Evolutionary conservation across 257 asterid species (phyloP), one percentile per base, ranked within the genome.

Genomic region (Jacaranda copaia): DNA sequence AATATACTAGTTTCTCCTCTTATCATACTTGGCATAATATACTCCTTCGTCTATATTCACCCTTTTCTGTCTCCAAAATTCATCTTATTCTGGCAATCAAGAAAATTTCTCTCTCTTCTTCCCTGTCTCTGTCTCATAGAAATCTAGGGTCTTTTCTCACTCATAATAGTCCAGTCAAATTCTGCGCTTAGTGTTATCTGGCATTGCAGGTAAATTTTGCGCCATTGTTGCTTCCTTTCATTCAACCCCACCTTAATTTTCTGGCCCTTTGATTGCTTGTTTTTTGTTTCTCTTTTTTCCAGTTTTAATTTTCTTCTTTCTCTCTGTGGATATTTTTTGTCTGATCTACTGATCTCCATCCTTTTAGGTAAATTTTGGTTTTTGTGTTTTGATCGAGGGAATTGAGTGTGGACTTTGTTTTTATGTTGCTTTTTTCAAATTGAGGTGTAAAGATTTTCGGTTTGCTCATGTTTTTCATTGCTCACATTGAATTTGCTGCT

Each of bases 301-400:
- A 40, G 6, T 32, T 58, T 40, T 64, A n/a, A 13, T 36, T 2
- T 65, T 51, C 25, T 10, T 20, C 8, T 13, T 9, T 11, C 56
- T 62, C 8, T 65, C 57, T 74, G 56, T 14, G 36, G 38, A 55
- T 11, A 13, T 40, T 32, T 25, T 6, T 81, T 52, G 51, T 71
- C 74, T 79, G 84, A 85, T 81, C 87, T 70, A 61, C 68, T 68
- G 84, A 87, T 87, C 87, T 77, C 77, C 83, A 77, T 81, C 83
- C 70, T 13, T 46, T n/a, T 46, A 70, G 77, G 78, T 77, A 52
- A 20, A 59, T 56, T n/a, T 76, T 71, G 7, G 14, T 3, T 51
- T 72, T 62, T 11, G 6, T 18, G 19, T 32, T 16, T 58, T n/a
- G 78, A 70, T 75, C 77, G 68, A 60, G n/a, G 80, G 18, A 65